These are phyloP conservation scores for Peronospora destructor DNA, from an alignment of 352 stramenopile species.

Conservation along the genomic window DNA sequence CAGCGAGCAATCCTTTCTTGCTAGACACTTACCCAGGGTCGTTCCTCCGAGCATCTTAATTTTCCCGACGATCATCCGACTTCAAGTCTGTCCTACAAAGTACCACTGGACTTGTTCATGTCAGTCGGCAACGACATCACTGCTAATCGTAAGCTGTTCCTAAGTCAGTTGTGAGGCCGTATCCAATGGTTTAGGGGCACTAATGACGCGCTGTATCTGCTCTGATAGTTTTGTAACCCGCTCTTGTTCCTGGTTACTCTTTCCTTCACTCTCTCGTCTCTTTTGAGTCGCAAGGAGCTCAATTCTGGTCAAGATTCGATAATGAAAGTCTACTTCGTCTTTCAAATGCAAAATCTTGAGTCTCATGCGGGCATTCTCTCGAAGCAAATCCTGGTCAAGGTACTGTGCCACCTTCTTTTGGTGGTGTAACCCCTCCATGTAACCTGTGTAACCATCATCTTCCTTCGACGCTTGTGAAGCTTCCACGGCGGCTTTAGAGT, in stretches of 20 bases:
- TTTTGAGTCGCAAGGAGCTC: conserved; percentile 27
- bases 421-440: conserved; percentile 20
- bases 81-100: no score
- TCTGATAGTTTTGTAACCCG: conserved; percentile 14
- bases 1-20: no score
- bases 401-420: conserved; percentile 29
- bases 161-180: background rate
- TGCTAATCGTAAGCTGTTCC: background rate
- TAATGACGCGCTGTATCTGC: conserved; percentile 28
- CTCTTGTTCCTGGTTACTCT: conserved; percentile 3
- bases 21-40: no score
- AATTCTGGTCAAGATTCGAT: conserved; percentile 37
- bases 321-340: conserved; percentile 52
- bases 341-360: conserved; percentile 38
- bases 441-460: conserved; percentile 8
- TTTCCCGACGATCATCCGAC: no score
- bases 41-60: no score
- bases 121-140: background rate
- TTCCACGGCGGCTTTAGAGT: conserved; percentile 5
- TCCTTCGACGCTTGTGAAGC: conserved; percentile 6
- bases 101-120: no score
- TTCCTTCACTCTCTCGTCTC: background rate
- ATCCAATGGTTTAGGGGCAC: conserved; percentile 23
- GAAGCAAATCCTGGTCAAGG: conserved; percentile 37
- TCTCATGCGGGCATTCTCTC: conserved; percentile 40